Conservation (phyloP, 805 yeast species). For the Cephaloascus albidus region DNA sequence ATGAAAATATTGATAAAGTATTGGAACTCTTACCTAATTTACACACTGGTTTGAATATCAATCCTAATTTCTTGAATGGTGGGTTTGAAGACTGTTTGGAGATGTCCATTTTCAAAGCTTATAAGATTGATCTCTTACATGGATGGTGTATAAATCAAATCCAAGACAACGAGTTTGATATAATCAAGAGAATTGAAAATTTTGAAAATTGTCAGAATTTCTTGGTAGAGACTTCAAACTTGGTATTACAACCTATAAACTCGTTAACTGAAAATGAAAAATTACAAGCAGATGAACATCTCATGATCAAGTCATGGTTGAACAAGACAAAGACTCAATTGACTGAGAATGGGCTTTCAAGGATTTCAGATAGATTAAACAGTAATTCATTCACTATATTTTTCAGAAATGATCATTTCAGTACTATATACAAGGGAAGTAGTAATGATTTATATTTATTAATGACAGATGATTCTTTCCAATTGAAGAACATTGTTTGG, state of each 20-base stretch:
- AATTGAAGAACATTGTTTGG: conserved; percentile 60
- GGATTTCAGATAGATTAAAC: conserved; percentile 31
- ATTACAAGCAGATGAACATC: conserved; percentile 4
- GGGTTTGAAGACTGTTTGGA: conserved; percentile 45
- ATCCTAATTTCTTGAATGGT: conserved; percentile 53
- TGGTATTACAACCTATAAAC: conserved; percentile 9
- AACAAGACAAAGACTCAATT: conserved; percentile 64
- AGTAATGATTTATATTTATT: conserved; percentile 47
- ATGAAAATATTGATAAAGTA: conserved; percentile 28
- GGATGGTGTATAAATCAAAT: conserved; percentile 68
- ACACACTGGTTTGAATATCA: conserved; percentile 62
- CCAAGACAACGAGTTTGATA: conserved; percentile 6
- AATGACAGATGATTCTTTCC: conserved; percentile 69
- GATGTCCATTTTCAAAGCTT: conserved; percentile 45
- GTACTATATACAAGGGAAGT: conserved; percentile 49
- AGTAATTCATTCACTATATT: conserved; percentile 57
- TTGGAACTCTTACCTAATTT: conserved; percentile 52
- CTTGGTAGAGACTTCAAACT: conserved; percentile 19
- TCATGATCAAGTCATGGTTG: conserved; percentile 23
- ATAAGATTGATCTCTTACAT: conserved; percentile 58
- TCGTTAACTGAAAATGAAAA: conserved; percentile 5
- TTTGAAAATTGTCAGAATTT: conserved; percentile 53
- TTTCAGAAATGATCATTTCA: conserved; percentile 87
- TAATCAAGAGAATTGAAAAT: conserved; percentile 11
- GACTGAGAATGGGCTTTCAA: conserved; percentile 55